Conservation (phyloP, 768 basidiomycete species). For the Leucosporidium scottii region DNA sequence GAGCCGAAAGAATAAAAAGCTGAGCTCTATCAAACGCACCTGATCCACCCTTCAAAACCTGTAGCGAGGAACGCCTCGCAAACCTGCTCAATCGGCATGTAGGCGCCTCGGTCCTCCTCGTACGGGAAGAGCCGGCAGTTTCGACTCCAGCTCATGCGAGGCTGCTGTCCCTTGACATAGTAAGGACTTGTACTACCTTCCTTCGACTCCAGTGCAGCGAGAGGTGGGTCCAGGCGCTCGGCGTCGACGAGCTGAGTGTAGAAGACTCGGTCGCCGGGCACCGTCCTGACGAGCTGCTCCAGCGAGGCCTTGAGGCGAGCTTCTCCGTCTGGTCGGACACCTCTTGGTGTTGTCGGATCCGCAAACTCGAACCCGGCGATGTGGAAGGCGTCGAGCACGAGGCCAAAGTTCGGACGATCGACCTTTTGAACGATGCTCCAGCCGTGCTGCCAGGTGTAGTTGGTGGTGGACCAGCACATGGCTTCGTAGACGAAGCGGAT, state of each 20-base stretch:
- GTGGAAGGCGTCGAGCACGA: conserved; percentile 26
- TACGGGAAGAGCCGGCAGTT: conserved; percentile 20
- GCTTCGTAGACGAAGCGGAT: conserved; percentile 25
- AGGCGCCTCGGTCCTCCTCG: conserved; percentile 11
- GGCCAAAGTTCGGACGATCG: conserved; percentile 21
- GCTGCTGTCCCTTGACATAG: conserved; percentile 18
- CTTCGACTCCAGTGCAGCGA: background rate
- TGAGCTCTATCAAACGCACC: background rate
- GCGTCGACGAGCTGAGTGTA: conserved; percentile 25
- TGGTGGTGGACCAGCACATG: conserved; percentile 16
- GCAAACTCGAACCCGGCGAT: conserved; percentile 29
- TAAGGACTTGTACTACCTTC: conserved; percentile 4
- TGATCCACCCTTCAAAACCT: conserved; percentile 23
- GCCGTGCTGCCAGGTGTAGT: conserved; percentile 6
- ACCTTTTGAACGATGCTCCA: conserved; percentile 9
- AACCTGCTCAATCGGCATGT: conserved; percentile 21
- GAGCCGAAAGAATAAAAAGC: no score
- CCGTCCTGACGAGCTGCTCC: conserved; percentile 6
- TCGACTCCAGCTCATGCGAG: conserved; percentile 26
- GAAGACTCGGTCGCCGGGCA: conserved; percentile 4
- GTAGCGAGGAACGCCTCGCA: conserved; percentile 14
- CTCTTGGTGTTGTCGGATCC: conserved; percentile 5
- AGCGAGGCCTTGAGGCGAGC: conserved; percentile 12
- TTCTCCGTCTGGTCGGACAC: conserved; percentile 9
- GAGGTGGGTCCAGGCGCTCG: conserved; percentile 9